Conservation (phyloP, 2,329 filamentous ascomycete species). For the Pseudogymnoascus sp. region DNA sequence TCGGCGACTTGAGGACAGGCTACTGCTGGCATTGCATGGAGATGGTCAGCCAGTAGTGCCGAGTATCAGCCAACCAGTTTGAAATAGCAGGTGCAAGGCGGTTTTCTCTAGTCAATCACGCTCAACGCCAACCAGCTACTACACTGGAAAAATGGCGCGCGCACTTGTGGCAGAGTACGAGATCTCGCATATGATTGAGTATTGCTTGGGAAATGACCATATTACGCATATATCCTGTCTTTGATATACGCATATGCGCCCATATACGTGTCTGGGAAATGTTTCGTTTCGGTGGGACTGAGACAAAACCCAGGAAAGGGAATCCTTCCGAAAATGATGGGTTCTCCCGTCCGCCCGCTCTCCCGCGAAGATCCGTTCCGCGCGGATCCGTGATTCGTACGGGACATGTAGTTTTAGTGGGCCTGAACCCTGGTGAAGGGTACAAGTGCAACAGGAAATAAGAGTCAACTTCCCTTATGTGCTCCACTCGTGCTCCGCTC, state of each 20-base stretch:
- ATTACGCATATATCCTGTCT: neutral
- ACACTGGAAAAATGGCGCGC: neutral
- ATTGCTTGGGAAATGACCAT: conserved; percentile 3
- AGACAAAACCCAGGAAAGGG: neutral
- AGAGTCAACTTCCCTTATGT: neutral
- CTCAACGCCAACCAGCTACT: neutral
- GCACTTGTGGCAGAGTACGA: neutral
- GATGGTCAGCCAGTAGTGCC: conserved; percentile 1
- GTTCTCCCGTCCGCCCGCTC: conserved; percentile 6
- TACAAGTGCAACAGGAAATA: neutral
- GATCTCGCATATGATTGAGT: neutral
- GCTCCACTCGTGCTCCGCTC: conserved; percentile 1
- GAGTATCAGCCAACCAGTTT: neutral
- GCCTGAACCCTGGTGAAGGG: neutral
- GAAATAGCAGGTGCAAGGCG: neutral
- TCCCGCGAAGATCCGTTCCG: conserved; percentile 5
- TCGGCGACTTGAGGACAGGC: neutral
- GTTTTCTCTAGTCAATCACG: conserved; percentile 1
- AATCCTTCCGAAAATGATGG: neutral
- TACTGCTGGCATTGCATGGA: conserved; percentile 6
- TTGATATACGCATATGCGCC: neutral
- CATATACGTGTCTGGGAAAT: conserved; percentile 1
- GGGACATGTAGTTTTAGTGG: conserved; percentile 4
- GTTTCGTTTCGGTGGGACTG: neutral
- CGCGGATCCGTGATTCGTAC: conserved; percentile 7